Evolutionary conservation across 2,329 filamentous ascomycete genomes (phyloP), one percentile per base, ranked within the genome.

Genomic region (Ampelomyces quisqualis): DNA sequence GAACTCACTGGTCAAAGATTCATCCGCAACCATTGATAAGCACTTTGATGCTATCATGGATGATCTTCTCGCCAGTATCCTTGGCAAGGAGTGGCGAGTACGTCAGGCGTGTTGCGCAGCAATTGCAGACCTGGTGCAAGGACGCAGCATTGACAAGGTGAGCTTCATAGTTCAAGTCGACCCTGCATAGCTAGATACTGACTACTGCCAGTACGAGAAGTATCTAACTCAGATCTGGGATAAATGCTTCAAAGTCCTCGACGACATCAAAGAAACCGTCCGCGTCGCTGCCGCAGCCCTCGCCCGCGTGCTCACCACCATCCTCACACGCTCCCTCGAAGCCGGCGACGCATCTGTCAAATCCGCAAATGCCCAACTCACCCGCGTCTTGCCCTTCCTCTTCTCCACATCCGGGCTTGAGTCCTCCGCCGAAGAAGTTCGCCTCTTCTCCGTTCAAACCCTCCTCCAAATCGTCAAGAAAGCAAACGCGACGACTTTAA

Each of bases 221-320:
- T 90, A 93, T 60, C 85, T 97, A 35, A 79, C 84, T 38, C 80
- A 89, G 14, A 89, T 97, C 34, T 96, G 93, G 85, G 80, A 79
- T 8, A 81, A 86, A 19, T 86, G 89, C 0, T 86, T 97, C 67
- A 94, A 89, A 60, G 90, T 98, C 0, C 75, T 97, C 5, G 93
- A 98, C 65, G 93, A 98, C 65, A 94, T 97, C 67, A 98, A 98
- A 65, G 86, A 85, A 6, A 90, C 86, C 1, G 93, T 98, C 4
- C 80, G 93, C 36, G 77, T 79, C 23, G 86, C 90, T 1, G 93
- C 93, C 1, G 77, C 90, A 31, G 83, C 84, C 45, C 77, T 98
- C 4, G 95, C 90, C 58, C 84, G 90, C 64, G 82, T 84, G 0
- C 76, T 98, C 23, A 94, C 90, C 1, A 90, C 88, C 37, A 86